Evolutionary conservation across 139 green algal genomes (phyloP).

Genomic region (Coelastrella sp.): DNA sequence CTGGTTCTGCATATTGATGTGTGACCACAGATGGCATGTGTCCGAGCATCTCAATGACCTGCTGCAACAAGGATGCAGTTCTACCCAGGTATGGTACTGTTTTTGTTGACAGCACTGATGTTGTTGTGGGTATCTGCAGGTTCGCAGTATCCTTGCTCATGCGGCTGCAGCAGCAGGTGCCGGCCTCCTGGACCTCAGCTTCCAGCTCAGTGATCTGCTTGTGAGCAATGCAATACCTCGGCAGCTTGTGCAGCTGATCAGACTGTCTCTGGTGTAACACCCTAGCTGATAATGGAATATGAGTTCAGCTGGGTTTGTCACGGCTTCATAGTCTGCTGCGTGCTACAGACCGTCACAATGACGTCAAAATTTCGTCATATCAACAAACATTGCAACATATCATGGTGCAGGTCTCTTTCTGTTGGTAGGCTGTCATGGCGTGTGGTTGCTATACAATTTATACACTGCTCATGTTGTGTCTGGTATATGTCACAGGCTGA

Average conservation of each 20-base stretch:
- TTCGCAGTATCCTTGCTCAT: constrained; percentile 49
- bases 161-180: constrained; percentile 50
- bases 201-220: constrained; percentile 52
- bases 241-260: background rate
- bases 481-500: constrained; percentile 26
- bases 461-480: background rate
- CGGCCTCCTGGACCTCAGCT: constrained; percentile 64
- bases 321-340: too few species aligned
- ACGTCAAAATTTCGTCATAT: too few species aligned
- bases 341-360: too few species aligned
- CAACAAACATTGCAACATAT: too few species aligned
- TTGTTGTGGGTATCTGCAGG: constrained; percentile 31
- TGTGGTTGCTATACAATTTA: background rate
- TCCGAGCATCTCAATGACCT: constrained; percentile 31
- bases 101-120: too few species aligned
- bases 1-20: too few species aligned
- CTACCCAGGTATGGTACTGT: too few species aligned
- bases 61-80: background rate
- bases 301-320: too few species aligned
- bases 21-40: too few species aligned
- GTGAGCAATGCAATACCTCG: background rate
- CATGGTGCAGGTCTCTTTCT: background rate
- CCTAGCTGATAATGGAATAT: too few species aligned
- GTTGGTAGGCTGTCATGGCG: background rate
- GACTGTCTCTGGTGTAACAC: too few species aligned